These are phyloP conservation scores for Cercospora sesami DNA, from an alignment of 2,329 filamentous ascomycete species.

Conservation along the genomic window DNA sequence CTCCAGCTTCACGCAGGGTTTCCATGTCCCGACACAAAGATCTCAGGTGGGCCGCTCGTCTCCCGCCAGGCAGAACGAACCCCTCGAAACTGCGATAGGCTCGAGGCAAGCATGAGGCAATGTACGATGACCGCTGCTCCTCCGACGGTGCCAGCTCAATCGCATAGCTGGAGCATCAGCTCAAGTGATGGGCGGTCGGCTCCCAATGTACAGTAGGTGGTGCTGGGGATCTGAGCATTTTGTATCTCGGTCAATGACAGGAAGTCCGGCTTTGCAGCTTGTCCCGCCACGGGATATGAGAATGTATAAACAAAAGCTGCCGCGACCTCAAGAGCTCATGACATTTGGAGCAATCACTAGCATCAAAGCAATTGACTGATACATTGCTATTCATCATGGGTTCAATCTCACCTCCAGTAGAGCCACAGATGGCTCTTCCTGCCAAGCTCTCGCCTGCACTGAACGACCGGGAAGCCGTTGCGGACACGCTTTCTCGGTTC, in stretches of 20 bases:
- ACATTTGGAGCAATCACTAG: not conserved
- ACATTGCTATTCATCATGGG: not conserved
- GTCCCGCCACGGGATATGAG: not conserved
- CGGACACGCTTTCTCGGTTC: conserved; percentile 36
- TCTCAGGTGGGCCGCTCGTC: not conserved
- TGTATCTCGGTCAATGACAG: not conserved
- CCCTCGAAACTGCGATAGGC: not conserved
- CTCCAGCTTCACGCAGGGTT: not conserved
- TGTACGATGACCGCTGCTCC: not conserved
- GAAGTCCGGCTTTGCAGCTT: not conserved
- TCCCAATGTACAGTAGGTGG: not conserved
- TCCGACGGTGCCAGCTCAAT: not conserved
- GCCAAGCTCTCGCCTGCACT: conserved; percentile 17
- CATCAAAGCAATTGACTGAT: not conserved
- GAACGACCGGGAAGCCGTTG: conserved; percentile 35
- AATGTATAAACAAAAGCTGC: not conserved
- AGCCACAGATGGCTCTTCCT: conserved; percentile 1
- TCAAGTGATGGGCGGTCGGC: not conserved
- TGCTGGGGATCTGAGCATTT: not conserved
- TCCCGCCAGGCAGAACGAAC: not conserved
- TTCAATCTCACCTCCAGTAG: not conserved
- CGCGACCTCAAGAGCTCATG: not conserved
- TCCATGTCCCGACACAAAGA: not conserved
- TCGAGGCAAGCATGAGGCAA: not conserved
- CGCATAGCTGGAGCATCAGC: not conserved